Conservation (phyloP, 257 asterid genomes). For the Nicotiana knightiana region DNA sequence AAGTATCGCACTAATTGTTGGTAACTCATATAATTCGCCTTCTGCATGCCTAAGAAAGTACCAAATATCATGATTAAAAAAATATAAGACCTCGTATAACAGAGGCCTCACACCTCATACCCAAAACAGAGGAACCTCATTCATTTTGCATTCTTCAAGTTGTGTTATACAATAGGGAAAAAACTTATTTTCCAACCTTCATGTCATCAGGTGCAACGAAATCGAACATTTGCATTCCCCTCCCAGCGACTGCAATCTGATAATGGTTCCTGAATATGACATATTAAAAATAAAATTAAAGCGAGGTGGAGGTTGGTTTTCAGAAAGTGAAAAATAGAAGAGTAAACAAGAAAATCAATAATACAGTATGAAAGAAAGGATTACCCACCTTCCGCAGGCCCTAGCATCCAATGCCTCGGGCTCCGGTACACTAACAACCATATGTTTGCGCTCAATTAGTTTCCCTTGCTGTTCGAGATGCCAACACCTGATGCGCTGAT, state of each 20-base stretch:
- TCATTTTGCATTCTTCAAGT: background rate
- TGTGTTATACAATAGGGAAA: background rate
- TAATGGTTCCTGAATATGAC: constrained; percentile 49
- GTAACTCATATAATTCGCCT: background rate
- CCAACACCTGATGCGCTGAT: constrained; percentile 95
- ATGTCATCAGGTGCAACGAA: constrained; percentile 33
- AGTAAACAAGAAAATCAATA: background rate
- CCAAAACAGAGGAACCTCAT: background rate
- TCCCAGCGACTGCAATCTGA: constrained; percentile 87
- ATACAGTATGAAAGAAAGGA: background rate
- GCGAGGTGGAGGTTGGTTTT: background rate
- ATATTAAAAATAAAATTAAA: background rate
- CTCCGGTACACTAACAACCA: constrained; percentile 83
- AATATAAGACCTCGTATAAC: background rate
- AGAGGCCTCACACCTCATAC: background rate
- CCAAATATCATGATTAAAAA: background rate
- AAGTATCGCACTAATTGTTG: background rate
- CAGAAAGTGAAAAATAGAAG: background rate
- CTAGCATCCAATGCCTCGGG: constrained; percentile 89
- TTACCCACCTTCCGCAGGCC: constrained; percentile 49
- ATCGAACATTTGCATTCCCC: constrained; percentile 93
- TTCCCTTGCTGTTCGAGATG: constrained; percentile 33
- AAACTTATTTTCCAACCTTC: constrained; percentile 1
- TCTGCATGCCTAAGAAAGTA: background rate
- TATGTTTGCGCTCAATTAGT: constrained; percentile 51